phyloP scores from a whole-genome alignment of 371 early-diverging fungal genomes.

The Smittium culicis region DNA sequence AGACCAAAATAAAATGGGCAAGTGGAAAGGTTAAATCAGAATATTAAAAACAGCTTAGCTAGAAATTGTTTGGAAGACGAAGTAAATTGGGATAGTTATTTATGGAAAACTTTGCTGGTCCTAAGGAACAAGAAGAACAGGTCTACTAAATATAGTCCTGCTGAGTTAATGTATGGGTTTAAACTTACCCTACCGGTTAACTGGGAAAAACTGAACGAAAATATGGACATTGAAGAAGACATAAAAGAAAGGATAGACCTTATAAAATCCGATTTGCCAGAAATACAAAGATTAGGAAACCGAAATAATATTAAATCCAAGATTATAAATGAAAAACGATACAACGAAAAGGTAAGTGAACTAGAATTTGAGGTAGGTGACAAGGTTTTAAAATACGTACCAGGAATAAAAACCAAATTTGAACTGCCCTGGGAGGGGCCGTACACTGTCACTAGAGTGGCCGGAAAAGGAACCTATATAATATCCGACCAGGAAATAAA shows the following conservation, averaged over 20 bases:
- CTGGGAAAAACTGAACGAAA: background rate
- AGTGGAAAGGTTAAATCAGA: slow-evolving; percentile 7
- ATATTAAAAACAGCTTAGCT: background rate
- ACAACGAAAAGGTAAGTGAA: background rate
- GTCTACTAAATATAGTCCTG: slow-evolving; percentile 5
- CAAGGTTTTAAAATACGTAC: background rate
- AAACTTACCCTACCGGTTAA: background rate
- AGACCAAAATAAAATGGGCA: slow-evolving; percentile 12
- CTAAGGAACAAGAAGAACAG: background rate
- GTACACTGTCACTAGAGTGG: background rate
- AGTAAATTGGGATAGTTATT: slow-evolving; percentile 8
- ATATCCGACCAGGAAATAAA: slow-evolving; percentile 6
- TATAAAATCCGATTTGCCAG: background rate
- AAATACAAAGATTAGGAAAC: background rate
- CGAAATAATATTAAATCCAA: slow-evolving; percentile 2
- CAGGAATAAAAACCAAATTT: background rate
- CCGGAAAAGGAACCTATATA: background rate
- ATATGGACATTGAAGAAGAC: background rate
- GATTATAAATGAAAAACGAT: background rate
- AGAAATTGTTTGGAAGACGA: background rate
- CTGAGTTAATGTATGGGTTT: background rate
- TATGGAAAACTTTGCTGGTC: slow-evolving; percentile 8
- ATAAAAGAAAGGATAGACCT: slow-evolving; percentile 1
- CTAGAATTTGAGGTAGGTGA: background rate
- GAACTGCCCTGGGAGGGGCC: slow-evolving; percentile 3